A percentile compares a stretch with the other conserved stretches of the same genome.
Evolutionary conservation across 306 rosid species (phyloP).

Genomic region (Cicer chorassanicum): DNA sequence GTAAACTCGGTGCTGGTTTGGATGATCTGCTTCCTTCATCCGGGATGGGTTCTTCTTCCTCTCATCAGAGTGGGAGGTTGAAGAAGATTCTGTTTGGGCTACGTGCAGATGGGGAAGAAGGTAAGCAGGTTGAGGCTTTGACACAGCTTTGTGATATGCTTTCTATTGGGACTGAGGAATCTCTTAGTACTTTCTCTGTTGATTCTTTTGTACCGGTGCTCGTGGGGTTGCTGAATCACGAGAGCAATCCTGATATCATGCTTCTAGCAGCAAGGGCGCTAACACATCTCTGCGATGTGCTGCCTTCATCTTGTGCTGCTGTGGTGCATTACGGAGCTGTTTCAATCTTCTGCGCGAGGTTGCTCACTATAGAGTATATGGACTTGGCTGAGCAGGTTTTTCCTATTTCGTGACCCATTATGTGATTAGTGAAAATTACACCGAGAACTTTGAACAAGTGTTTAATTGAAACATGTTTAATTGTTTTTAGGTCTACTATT

Average conservation of each 20-base stretch:
- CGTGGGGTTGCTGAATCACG: constrained; percentile 92
- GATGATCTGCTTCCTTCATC: constrained; percentile 89
- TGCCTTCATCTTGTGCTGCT: constrained; percentile 95
- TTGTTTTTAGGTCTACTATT: neutral
- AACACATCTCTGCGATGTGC: constrained; percentile 92
- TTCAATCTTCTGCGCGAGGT: constrained; percentile 87
- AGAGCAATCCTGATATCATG: constrained; percentile 98
- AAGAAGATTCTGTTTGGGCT: constrained; percentile 87
- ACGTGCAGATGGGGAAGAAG: constrained; percentile 96
- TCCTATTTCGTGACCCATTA: constrained; percentile 3
- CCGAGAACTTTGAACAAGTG: neutral
- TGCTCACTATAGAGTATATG: constrained; percentile 97
- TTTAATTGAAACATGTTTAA: neutral
- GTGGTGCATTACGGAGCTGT: constrained; percentile 99
- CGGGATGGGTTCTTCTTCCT: constrained; percentile 74
- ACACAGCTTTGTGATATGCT: constrained; percentile 97
- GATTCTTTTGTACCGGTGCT: constrained; percentile 97
- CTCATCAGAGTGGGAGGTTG: constrained; percentile 91
- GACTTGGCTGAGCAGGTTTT: constrained; percentile 99
- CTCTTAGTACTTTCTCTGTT: constrained; percentile 87
- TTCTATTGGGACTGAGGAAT: constrained; percentile 96
- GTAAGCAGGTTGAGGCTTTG: constrained; percentile 91
- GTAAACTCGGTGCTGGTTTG: constrained; percentile 95
- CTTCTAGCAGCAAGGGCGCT: constrained; percentile 97
- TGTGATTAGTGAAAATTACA: constrained; percentile 17